Percentiles rank a stretch among this genome's conserved stretches.
phyloP scores from a whole-genome alignment of 768 basidiomycete species.

The Pleurotus pulmonarius region DNA sequence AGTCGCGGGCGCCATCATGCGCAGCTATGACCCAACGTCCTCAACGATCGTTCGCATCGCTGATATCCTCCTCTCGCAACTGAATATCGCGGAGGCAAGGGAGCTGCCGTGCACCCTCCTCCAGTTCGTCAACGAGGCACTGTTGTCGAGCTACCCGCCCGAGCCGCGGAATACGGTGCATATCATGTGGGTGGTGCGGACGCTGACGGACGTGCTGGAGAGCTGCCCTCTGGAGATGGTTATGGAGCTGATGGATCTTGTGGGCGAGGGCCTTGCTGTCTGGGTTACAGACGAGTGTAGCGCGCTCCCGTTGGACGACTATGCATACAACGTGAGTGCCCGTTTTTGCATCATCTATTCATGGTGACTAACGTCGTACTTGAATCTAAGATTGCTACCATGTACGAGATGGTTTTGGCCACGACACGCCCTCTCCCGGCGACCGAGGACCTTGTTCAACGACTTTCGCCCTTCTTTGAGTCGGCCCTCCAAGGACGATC shows the following conservation, averaged over 20 bases:
- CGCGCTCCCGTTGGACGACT: slow-evolving; percentile 49
- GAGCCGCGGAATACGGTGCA: slow-evolving; percentile 47
- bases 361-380: not conserved
- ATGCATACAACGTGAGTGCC: slow-evolving; percentile 52
- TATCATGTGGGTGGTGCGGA: slow-evolving; percentile 59
- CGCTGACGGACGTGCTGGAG: slow-evolving; percentile 52
- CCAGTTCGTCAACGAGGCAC: slow-evolving; percentile 56
- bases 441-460: slow-evolving; percentile 35
- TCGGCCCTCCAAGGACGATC: slow-evolving; percentile 53
- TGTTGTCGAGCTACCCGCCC: slow-evolving; percentile 66
- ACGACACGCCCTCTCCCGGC: slow-evolving; percentile 45
- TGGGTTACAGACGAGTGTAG: slow-evolving; percentile 65
- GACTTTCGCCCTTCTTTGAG: slow-evolving; percentile 47
- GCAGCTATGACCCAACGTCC: slow-evolving; percentile 33
- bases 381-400: slow-evolving; percentile 48
- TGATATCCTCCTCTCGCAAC: slow-evolving; percentile 56
- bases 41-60: slow-evolving; percentile 49
- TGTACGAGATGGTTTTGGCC: slow-evolving; percentile 60
- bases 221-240: slow-evolving; percentile 47
- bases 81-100: slow-evolving; percentile 46
- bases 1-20: slow-evolving; percentile 45
- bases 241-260: slow-evolving; percentile 37
- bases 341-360: not conserved
- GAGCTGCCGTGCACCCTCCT: slow-evolving; percentile 52
- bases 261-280: slow-evolving; percentile 50